These are phyloP conservation scores for Gymnopilus dilepis DNA, from an alignment of 768 basidiomycete species.

Conservation along the genomic window DNA sequence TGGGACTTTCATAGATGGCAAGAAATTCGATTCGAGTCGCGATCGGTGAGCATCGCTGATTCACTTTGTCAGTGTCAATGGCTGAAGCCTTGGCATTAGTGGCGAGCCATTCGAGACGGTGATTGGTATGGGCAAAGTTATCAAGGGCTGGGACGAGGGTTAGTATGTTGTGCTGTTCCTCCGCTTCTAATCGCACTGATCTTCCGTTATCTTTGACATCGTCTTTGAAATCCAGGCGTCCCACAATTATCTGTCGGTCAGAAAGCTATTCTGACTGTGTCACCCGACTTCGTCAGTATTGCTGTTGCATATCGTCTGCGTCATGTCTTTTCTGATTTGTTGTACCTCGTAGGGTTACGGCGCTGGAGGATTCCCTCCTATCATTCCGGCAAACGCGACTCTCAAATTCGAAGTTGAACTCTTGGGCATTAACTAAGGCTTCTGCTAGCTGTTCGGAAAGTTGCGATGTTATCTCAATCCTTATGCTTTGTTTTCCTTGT, in stretches of 20 bases:
- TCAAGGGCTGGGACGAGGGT: slow-evolving; percentile 94
- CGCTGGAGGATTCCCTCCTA: slow-evolving; percentile 72
- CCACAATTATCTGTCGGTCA: slow-evolving; percentile 76
- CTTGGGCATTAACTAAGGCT: slow-evolving; percentile 59
- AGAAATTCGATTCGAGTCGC: slow-evolving; percentile 75
- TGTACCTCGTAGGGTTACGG: slow-evolving; percentile 67
- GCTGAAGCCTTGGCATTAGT: slow-evolving; percentile 40
- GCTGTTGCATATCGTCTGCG: slow-evolving; percentile 10
- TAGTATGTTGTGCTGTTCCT: slow-evolving; percentile 25
- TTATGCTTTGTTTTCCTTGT: background rate
- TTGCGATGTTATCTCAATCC: background rate
- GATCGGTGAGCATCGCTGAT: slow-evolving; percentile 61
- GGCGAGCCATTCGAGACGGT: slow-evolving; percentile 64
- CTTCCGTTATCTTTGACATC: slow-evolving; percentile 24
- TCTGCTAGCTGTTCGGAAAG: background rate
- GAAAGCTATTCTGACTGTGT: slow-evolving; percentile 69
- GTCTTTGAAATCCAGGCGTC: slow-evolving; percentile 57
- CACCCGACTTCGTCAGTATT: slow-evolving; percentile 77
- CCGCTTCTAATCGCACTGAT: slow-evolving; percentile 2
- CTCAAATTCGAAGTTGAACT: slow-evolving; percentile 88
- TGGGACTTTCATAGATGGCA: slow-evolving; percentile 70
- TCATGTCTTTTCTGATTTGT: slow-evolving; percentile 1
- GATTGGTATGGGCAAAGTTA: slow-evolving; percentile 84
- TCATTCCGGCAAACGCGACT: slow-evolving; percentile 78
- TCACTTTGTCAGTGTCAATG: background rate